Evolutionary conservation across 202 grass and related monocot species (phyloP).

Genomic region (Brachypodium distachyon): DNA sequence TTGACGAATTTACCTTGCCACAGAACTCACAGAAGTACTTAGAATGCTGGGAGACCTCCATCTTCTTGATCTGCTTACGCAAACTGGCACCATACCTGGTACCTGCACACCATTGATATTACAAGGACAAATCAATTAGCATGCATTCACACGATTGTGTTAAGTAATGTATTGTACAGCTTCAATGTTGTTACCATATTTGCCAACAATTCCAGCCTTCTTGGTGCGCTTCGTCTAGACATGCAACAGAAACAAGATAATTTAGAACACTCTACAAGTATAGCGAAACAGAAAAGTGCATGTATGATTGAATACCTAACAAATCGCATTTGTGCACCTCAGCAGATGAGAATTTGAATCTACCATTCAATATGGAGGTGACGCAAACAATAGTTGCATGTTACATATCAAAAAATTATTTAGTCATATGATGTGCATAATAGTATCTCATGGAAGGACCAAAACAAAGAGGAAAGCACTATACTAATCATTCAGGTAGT

Average conservation of each 20-base stretch:
- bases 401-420: too few species aligned
- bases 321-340: background rate
- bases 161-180: background rate
- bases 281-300: background rate
- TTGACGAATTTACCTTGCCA: conserved; percentile 50
- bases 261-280: background rate
- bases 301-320: background rate
- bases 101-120: conserved; percentile 31
- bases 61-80: conserved; percentile 98
- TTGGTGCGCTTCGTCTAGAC: conserved; percentile 90
- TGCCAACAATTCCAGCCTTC: conserved; percentile 88
- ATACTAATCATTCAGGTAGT: background rate
- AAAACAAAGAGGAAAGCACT: background rate
- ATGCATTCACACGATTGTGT: background rate
- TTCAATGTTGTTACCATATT: conserved; percentile 60
- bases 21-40: conserved; percentile 98
- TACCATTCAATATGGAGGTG: background rate
- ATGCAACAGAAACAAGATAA: background rate
- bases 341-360: background rate
- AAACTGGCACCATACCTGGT: conserved; percentile 98
- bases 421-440: background rate
- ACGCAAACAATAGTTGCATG: background rate
- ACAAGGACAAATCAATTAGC: background rate
- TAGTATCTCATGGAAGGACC: background rate
- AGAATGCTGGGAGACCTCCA: conserved; percentile 92